Evolutionary conservation across 2,329 filamentous ascomycete species (phyloP).

Genomic region (Phialemonium atrogriseum): DNA sequence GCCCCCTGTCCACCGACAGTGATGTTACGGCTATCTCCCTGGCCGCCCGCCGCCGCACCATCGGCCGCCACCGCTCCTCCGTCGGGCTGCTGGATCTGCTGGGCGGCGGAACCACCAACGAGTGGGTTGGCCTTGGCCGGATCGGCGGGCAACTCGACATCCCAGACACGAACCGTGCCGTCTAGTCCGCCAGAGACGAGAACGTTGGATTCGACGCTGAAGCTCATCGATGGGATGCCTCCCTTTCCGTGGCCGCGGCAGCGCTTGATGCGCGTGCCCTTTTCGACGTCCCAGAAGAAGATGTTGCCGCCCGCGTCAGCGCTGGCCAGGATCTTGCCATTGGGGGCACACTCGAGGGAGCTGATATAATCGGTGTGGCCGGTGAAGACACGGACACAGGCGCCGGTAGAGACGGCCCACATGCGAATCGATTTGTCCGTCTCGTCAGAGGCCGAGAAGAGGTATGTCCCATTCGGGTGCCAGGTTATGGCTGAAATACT

Average conservation of each 20-base stretch:
- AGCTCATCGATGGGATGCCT: conserved; percentile 87
- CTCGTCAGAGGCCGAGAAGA: conserved; percentile 86
- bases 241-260: conserved; percentile 91
- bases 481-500: conserved; percentile 87
- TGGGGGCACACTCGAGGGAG: conserved; percentile 74
- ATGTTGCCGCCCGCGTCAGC: conserved; percentile 86
- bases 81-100: conserved; percentile 18
- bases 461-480: conserved; percentile 88
- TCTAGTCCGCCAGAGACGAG: conserved; percentile 88
- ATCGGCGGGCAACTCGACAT: conserved; percentile 67
- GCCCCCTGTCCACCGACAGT: conserved; percentile 38
- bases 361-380: conserved; percentile 86
- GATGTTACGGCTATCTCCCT: conserved; percentile 24
- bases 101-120: conserved; percentile 6
- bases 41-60: conserved; percentile 29
- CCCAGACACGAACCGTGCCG: conserved; percentile 90
- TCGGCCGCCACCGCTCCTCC: conserved; percentile 24
- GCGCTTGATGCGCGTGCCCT: conserved; percentile 78
- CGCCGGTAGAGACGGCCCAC: conserved; percentile 89
- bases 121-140: conserved; percentile 45
- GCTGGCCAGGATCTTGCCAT: conserved; percentile 84
- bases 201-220: conserved; percentile 85
- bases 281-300: conserved; percentile 87
- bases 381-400: conserved; percentile 82
- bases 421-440: conserved; percentile 87